Conservation (phyloP, 164 flowering plant species). For the Tinospora cordifolia region DNA sequence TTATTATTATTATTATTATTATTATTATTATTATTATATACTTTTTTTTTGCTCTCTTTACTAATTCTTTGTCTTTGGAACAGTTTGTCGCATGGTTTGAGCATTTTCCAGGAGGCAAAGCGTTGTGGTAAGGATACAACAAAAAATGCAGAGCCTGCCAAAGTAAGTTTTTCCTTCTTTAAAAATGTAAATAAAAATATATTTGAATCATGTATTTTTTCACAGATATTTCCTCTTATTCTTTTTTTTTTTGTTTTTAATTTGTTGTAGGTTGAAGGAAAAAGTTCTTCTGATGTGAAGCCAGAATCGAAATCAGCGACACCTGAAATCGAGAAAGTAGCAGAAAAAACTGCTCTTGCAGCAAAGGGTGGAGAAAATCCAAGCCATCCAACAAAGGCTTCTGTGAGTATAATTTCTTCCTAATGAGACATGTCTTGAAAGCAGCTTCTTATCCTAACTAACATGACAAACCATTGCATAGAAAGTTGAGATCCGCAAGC, state of each 20-base stretch:
- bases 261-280: slow-evolving; percentile 27
- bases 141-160: slow-evolving; percentile 36
- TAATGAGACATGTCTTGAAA: not conserved
- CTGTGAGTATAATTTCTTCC: slow-evolving; percentile 27
- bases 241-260: slow-evolving; percentile 5
- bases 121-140: slow-evolving; percentile 31
- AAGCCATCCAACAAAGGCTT: slow-evolving; percentile 36
- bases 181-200: not conserved
- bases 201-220: not conserved
- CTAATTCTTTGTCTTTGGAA: slow-evolving; percentile 14
- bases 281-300: slow-evolving; percentile 25
- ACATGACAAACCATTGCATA: not conserved
- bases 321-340: slow-evolving; percentile 44
- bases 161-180: slow-evolving; percentile 31
- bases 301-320: slow-evolving; percentile 42
- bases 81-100: slow-evolving; percentile 89
- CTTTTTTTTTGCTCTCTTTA: not conserved
- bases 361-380: slow-evolving; percentile 45
- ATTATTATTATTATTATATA: not conserved
- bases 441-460: no score
- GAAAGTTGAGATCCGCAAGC: not conserved
- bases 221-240: not conserved
- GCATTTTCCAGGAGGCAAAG: slow-evolving; percentile 66
- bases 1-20: no score
- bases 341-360: slow-evolving; percentile 33